Conservation (phyloP, 73 alveolate genomes). For the Uronychia binucleata region DNA sequence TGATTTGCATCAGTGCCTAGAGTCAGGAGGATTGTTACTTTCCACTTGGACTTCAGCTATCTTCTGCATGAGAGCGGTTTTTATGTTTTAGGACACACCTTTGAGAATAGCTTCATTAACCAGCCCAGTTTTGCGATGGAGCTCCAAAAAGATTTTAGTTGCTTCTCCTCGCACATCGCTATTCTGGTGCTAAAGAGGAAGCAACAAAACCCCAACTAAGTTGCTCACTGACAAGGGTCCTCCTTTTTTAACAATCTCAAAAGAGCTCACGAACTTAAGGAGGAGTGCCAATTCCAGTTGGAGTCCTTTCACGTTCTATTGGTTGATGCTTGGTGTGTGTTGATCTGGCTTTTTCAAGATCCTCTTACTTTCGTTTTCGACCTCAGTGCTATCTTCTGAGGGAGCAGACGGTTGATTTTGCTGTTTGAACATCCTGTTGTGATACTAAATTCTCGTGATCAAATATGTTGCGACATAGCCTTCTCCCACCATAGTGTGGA, state of each 20-base stretch:
- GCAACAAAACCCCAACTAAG: conserved; percentile 1
- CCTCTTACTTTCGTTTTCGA: not conserved
- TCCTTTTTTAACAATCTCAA: conserved; percentile 34
- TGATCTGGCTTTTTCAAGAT: not conserved
- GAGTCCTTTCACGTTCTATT: conserved; percentile 37
- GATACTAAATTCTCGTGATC: conserved; percentile 31
- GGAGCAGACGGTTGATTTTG: conserved; percentile 12
- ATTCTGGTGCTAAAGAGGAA: conserved; percentile 24
- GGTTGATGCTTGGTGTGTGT: not conserved
- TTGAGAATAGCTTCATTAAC: conserved; percentile 21
- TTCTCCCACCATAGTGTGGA: conserved; percentile 68
- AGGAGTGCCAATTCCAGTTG: conserved; percentile 38
- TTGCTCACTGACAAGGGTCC: conserved; percentile 39
- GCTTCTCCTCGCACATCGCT: conserved; percentile 47
- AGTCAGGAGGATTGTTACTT: not conserved
- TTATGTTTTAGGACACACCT: not conserved
- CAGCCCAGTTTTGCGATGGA: conserved; percentile 29
- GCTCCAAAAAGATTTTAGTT: conserved; percentile 13
- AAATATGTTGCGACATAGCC: conserved; percentile 52
- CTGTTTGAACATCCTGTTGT: conserved; percentile 5
- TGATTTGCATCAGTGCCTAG: not conserved
- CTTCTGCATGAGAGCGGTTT: not conserved
- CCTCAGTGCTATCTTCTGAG: not conserved
- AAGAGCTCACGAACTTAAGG: conserved; percentile 49
- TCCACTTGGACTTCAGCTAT: conserved; percentile 19